Evolutionary conservation across 257 asterid species (phyloP).

Genomic region (Schizonepeta tenuifolia): DNA sequence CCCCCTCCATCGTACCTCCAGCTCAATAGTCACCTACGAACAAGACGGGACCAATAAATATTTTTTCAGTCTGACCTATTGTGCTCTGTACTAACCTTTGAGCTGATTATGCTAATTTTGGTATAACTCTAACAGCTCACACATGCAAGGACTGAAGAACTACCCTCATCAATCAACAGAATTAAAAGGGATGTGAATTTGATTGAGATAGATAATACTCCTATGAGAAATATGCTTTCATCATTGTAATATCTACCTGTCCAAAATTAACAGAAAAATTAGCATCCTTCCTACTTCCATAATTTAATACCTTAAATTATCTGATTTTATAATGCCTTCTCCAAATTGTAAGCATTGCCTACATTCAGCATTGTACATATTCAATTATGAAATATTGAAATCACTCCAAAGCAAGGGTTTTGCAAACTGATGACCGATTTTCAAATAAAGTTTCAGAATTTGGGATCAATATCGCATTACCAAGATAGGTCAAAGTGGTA

Average conservation of each 20-base stretch:
- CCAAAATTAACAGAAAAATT: not conserved
- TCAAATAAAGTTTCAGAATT: not conserved
- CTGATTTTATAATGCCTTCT: not conserved
- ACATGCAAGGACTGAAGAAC: slow-evolving; percentile 2
- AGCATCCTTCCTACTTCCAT: not conserved
- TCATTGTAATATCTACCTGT: too few relatives aligned
- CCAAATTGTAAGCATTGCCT: not conserved
- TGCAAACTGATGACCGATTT: not conserved
- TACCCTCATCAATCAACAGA: slow-evolving; percentile 11
- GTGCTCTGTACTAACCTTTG: not conserved
- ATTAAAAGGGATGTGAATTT: not conserved
- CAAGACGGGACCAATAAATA: not conserved
- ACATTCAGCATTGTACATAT: not conserved
- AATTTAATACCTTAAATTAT: not conserved
- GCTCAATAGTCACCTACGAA: not conserved
- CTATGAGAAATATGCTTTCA: not conserved
- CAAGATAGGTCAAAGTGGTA: not conserved
- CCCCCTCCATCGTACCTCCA: slow-evolving; percentile 57
- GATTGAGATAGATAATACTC: not conserved
- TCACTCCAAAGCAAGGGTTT: not conserved
- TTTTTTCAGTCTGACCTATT: not conserved
- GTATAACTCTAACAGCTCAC: not conserved
- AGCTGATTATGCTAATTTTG: not conserved
- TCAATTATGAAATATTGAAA: not conserved
- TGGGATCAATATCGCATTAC: not conserved